Conservation (phyloP, 2,329 filamentous ascomycete species). For the Exophiala bonariae region DNA sequence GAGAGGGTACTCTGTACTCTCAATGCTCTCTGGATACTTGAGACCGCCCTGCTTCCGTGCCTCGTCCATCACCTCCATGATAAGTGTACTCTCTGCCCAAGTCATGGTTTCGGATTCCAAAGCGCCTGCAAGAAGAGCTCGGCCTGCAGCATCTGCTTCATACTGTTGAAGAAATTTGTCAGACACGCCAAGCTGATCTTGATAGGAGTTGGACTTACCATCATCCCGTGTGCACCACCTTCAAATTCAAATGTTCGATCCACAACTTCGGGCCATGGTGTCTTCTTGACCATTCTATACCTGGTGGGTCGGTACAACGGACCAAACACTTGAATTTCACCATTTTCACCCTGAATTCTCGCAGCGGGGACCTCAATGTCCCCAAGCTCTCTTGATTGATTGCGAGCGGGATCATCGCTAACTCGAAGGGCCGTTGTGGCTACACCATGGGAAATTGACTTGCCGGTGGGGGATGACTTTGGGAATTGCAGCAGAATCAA, state of each 20-base stretch:
- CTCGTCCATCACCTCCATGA: constrained; percentile 82
- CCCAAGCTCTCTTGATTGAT: constrained; percentile 11
- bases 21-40: constrained; percentile 66
- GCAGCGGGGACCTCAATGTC: constrained; percentile 28
- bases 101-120: constrained; percentile 78
- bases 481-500: constrained; percentile 30
- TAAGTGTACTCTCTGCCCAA: constrained; percentile 76
- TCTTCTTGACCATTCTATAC: constrained; percentile 75
- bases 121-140: constrained; percentile 54
- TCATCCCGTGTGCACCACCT: constrained; percentile 24
- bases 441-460: constrained; percentile 58
- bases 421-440: constrained; percentile 31
- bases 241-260: constrained; percentile 22
- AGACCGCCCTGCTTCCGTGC: constrained; percentile 64
- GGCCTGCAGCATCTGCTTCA: constrained; percentile 25
- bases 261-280: constrained; percentile 39
- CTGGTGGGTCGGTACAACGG: constrained; percentile 41
- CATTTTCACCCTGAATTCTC: constrained; percentile 31
- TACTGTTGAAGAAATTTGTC: constrained; percentile 9
- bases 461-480: constrained; percentile 25
- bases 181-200: not conserved
- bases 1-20: constrained; percentile 58
- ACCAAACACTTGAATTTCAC: constrained; percentile 31
- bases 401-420: constrained; percentile 26
- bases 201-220: constrained; percentile 11